Base-by-base conservation (phyloP, 2,329 filamentous ascomycete species). In the Arthrobotrys sinensis region DNA sequence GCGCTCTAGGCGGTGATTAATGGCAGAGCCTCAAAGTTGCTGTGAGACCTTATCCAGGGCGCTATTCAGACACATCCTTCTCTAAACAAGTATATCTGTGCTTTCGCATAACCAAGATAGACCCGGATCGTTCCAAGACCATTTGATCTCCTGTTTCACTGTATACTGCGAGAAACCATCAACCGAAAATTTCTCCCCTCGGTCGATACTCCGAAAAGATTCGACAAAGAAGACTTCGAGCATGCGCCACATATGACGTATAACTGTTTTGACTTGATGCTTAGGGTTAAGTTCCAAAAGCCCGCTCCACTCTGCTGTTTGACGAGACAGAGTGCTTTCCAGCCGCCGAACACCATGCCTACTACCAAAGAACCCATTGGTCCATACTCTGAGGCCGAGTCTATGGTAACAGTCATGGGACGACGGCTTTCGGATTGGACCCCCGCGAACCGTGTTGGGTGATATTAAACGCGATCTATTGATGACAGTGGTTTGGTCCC, bases 241-340 rank as follows among this genome's bases (percentile, higher is more conserved):
- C 32, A 19, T 55, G 62, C 75, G 52, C 19, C 4, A 38, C 36
- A 68, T 72, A 72, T 63, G 55, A 63, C 73, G 75, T 78, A 71
- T 64, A 48, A 5, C 45, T 7, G 12, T 16, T 21, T 65, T 68
- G 67, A 68, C 67, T 77, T 65, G 72, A 72, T 72, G 75, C 75
- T 78, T 78, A 78, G 75, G 75, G 75, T 78, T 78, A 78, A 78
- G 75, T 78, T 78, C 75, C 75, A 72, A 45, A 40, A 45, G 67
- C 45, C 67, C 67, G 66, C 71, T 64, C 75, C 75, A 78, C 75
- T 24, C 60, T 19, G 75, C 62, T 72, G 60, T 65, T 45, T 70
- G 24, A 77, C 46, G 45, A 78, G 52, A 78, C 67, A 64, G 63
- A 45, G 75, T 78, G 75, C 43, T 78, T 78, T 78, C 75, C 75